Evolutionary conservation across 169 alveolate species (phyloP).

Genomic region (Babesia gibsoni): DNA sequence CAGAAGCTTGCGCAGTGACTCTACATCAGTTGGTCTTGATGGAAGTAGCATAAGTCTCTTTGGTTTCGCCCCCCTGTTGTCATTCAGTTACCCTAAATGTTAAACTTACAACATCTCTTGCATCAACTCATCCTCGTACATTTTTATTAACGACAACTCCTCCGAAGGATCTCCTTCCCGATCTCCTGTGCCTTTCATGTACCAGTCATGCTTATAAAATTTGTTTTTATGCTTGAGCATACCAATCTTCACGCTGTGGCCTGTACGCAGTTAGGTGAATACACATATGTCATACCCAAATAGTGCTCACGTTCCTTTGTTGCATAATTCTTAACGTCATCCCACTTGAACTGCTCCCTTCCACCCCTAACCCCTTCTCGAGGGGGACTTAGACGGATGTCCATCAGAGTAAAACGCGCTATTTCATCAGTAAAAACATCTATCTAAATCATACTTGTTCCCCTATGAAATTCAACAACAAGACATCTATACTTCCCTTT

Average conservation of each 20-base stretch:
- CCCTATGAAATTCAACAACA: too few relatives aligned
- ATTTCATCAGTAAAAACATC: too few relatives aligned
- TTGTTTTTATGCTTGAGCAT: constrained; percentile 28
- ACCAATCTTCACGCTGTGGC: constrained; percentile 60
- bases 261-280: background rate
- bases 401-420: constrained; percentile 36
- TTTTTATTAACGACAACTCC: constrained; percentile 28
- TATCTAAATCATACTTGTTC: too few relatives aligned
- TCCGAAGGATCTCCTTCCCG: background rate
- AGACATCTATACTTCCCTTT: too few relatives aligned
- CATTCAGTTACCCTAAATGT: background rate
- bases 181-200: constrained; percentile 15
- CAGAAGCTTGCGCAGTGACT: constrained; percentile 5
- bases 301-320: constrained; percentile 55
- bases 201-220: constrained; percentile 62
- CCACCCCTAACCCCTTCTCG: constrained; percentile 61
- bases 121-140: constrained; percentile 58
- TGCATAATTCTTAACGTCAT: constrained; percentile 28
- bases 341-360: constrained; percentile 62
- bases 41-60: constrained; percentile 50
- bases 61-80: constrained; percentile 45
- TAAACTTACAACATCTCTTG: constrained; percentile 58
- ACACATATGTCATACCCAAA: constrained; percentile 24
- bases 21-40: constrained; percentile 35
- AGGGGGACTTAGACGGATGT: constrained; percentile 57